A percentile compares a stretch with the other conserved stretches of the same genome.
These are phyloP conservation scores for Euphorbia pulcherrima DNA, from an alignment of 345 rosid genomes.

Conservation along the genomic window DNA sequence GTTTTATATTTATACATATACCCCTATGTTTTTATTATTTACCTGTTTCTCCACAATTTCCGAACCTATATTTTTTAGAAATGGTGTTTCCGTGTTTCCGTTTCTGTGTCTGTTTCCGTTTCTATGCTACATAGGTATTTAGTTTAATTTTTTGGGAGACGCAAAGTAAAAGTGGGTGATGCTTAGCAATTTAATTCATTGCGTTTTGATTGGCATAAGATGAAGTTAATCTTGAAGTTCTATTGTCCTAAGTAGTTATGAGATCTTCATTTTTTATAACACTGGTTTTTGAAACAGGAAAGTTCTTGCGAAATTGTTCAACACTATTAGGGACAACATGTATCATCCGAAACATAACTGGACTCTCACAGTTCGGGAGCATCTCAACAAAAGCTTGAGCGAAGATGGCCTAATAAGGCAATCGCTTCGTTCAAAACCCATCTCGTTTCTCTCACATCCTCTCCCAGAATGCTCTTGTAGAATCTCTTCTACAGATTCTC, in stretches of 20 bases:
- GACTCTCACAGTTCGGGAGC: constrained; percentile 64
- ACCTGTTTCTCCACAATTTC: too few species aligned
- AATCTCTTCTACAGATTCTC: constrained; percentile 42
- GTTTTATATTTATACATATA: too few species aligned
- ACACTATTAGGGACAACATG: constrained; percentile 55
- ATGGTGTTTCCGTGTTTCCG: too few species aligned
- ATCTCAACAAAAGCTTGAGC: constrained; percentile 78
- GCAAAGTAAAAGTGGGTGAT: too few species aligned
- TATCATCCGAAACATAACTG: constrained; percentile 76
- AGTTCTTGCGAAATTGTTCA: constrained; percentile 52
- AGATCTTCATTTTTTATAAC: neutral
- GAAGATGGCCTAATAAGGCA: constrained; percentile 72
- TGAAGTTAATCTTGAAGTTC: neutral
- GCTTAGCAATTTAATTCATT: too few species aligned
- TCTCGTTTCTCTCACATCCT: constrained; percentile 76
- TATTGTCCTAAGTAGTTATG: neutral
- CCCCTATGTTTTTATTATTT: too few species aligned
- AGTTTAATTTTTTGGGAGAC: too few species aligned
- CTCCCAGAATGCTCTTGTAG: constrained; percentile 96
- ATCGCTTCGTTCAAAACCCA: constrained; percentile 60
- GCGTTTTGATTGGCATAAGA: neutral
- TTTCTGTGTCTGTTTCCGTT: too few species aligned
- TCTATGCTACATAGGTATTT: too few species aligned
- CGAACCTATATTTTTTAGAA: too few species aligned
- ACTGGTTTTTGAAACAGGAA: constrained; percentile 46